Evolutionary conservation across 441 rosid genomes (phyloP), one percentile per base, ranked within the genome.

Genomic region (Syzygium syzygioides): DNA sequence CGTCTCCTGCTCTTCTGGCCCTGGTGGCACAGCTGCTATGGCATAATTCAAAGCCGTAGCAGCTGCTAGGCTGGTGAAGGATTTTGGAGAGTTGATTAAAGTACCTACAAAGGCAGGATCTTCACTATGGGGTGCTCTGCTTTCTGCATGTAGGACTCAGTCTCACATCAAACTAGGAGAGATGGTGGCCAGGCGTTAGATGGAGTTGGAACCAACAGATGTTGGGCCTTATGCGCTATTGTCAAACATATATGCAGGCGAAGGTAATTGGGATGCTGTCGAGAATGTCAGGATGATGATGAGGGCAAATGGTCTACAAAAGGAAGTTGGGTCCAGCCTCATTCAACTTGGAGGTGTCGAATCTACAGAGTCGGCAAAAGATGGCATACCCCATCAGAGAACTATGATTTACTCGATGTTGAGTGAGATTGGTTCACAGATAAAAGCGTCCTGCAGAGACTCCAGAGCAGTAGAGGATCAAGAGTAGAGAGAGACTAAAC

Each of bases 221-320:
- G n/a, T 90, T 45, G 93, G 91, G 60, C 91, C 93, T 3, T 89
- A 90, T 86, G 89, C 92, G 55, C 85, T 92, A 54, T 79, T 92
- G 79, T 90, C 93, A 37, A 90, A 93, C 90, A 90, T 90, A 28
- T 93, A 90, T 90, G 93, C 94, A 37, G 85, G 90, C 71, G 91
- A 92, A 88, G 92, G 90, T 50, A 93, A 91, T 85, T 93, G 93
- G 92, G 87, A 87, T 79, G 92, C 90, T 55, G 92, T 92, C 50
- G 95, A 93, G 89, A 90, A 86, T 45, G 87, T 90, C 45, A 91
- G 93, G 91, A 90, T 86, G 86, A 54, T 90, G 83, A 90, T 93
- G 89, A 90, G 79, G 90, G 92, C 92, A 60, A 89, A 84, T 68
- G 90, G 90, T 23, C 86, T 91, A 52, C 87, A 89, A 25, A 93